Conservation (phyloP, 2,329 filamentous ascomycete genomes). For the Zalaria obscura region DNA sequence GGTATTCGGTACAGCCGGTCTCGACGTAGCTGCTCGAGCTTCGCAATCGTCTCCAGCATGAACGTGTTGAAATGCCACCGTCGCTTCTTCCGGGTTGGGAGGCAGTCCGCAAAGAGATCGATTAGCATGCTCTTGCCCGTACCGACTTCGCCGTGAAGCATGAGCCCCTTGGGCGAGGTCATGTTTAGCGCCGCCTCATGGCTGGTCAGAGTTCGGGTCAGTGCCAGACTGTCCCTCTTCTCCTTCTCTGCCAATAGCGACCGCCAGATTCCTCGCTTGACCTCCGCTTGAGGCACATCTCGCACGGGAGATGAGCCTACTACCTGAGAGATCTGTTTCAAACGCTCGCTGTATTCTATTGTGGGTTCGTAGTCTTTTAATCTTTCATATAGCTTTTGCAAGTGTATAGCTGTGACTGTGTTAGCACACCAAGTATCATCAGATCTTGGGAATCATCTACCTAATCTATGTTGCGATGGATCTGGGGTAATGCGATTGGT, state of each 20-base stretch:
- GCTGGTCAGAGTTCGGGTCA: conserved; percentile 54
- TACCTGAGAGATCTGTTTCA: conserved; percentile 43
- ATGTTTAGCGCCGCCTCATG: conserved; percentile 59
- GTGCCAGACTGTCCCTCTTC: conserved; percentile 39
- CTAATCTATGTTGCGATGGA: conserved; percentile 53
- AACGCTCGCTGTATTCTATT: conserved; percentile 50
- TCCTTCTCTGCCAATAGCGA: conserved; percentile 40
- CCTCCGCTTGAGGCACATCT: conserved; percentile 4
- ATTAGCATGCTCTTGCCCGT: conserved; percentile 79
- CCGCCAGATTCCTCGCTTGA: conserved; percentile 36
- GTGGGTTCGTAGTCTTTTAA: conserved; percentile 68
- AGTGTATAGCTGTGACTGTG: conserved; percentile 44
- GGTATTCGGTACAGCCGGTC: conserved; percentile 13
- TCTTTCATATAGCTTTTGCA: conserved; percentile 61
- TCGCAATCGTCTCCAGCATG: conserved; percentile 64
- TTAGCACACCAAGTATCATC: not conserved
- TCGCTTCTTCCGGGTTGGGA: conserved; percentile 59
- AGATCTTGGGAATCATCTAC: conserved; percentile 16
- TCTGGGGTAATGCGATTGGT: conserved; percentile 55
- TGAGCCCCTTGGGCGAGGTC: conserved; percentile 58
- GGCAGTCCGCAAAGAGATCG: conserved; percentile 62
- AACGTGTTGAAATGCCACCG: conserved; percentile 79
- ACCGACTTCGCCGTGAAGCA: conserved; percentile 70
- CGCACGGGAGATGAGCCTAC: conserved; percentile 16
- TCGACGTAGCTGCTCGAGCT: conserved; percentile 50